Evolutionary conservation across 208 protist genomes (phyloP).

Genomic region (Trypanosoma boissoni): DNA sequence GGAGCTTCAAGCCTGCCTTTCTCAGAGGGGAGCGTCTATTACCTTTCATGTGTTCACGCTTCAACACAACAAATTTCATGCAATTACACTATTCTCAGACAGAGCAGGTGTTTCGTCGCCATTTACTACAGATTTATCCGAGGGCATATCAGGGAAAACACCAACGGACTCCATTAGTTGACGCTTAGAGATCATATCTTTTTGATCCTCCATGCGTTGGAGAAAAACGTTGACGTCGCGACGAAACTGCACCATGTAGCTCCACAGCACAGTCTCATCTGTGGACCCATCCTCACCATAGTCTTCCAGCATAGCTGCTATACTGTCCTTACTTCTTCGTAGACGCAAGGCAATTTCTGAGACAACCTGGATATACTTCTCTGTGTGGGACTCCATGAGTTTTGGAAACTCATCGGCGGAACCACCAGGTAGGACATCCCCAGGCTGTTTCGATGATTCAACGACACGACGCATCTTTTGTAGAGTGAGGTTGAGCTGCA

Average conservation of each 20-base stretch:
- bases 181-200: slow-evolving; percentile 6
- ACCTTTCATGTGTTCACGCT: too few relatives aligned
- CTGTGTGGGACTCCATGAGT: slow-evolving; percentile 28
- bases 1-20: too few relatives aligned
- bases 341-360: slow-evolving; percentile 55
- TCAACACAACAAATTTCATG: too few relatives aligned
- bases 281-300: slow-evolving; percentile 66
- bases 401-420: slow-evolving; percentile 40
- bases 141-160: not conserved
- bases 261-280: slow-evolving; percentile 68
- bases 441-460: slow-evolving; percentile 41
- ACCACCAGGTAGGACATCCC: slow-evolving; percentile 30
- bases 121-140: not conserved
- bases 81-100: too few relatives aligned
- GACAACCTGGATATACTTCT: slow-evolving; percentile 31
- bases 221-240: slow-evolving; percentile 42
- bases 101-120: not conserved
- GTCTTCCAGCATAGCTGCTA: slow-evolving; percentile 58
- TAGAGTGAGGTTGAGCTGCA: slow-evolving; percentile 59
- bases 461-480: slow-evolving; percentile 72
- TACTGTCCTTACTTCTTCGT: slow-evolving; percentile 62
- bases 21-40: too few relatives aligned
- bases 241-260: slow-evolving; percentile 53
- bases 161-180: slow-evolving; percentile 12
- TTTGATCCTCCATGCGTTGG: slow-evolving; percentile 25